Conservation (phyloP, 2,329 filamentous ascomycete species). For the Diplodia intermedia region DNA sequence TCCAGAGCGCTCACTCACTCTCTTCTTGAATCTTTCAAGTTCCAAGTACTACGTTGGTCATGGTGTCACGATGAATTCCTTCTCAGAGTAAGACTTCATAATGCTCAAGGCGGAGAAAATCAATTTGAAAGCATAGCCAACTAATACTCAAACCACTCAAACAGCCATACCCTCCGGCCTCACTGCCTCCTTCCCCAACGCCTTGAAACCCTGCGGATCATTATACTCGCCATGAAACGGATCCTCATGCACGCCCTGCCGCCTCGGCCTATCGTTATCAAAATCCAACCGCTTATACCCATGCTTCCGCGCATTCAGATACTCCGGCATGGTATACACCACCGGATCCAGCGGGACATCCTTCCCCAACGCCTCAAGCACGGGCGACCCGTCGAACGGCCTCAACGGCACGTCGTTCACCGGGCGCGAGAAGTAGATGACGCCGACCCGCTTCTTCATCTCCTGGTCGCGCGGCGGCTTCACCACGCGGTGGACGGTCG, state of each 20-base stretch:
- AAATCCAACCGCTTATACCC: constrained; percentile 19
- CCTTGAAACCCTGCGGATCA: constrained; percentile 9
- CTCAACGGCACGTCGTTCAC: constrained; percentile 9
- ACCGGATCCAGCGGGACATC: not conserved
- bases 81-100: too few relatives aligned
- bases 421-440: constrained; percentile 41
- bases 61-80: too few relatives aligned
- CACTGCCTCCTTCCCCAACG: not conserved
- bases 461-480: constrained; percentile 53
- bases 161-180: not conserved
- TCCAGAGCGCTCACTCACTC: too few relatives aligned
- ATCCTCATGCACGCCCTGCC: constrained; percentile 15
- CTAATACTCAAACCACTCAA: not conserved
- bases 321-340: constrained; percentile 5
- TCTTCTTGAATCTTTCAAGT: too few relatives aligned
- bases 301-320: constrained; percentile 12
- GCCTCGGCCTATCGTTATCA: constrained; percentile 17
- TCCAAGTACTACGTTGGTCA: too few relatives aligned
- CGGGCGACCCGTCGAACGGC: not conserved
- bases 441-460: constrained; percentile 43
- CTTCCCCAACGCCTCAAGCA: not conserved
- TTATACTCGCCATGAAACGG: constrained; percentile 14
- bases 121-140: too few relatives aligned
- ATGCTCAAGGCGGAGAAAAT: not conserved
- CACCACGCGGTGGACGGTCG: constrained; percentile 54